phyloP scores from a whole-genome alignment of 73 alveolate genomes.

The Paramecium pentaurelia region DNA sequence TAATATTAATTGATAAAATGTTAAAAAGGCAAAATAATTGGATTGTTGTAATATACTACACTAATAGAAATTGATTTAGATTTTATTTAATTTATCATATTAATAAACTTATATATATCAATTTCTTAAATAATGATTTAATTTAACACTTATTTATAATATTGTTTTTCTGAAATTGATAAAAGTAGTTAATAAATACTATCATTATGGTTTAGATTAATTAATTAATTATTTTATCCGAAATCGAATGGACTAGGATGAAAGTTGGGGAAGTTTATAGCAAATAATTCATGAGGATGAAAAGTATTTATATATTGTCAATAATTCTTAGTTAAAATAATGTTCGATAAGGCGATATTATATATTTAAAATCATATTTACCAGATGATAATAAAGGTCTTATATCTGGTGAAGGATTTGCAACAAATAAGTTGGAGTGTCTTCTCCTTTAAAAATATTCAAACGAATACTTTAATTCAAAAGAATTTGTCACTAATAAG shows the following conservation, averaged over 20 bases:
- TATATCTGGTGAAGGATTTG: conserved; percentile 42
- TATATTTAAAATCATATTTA: background rate
- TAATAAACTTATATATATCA: background rate
- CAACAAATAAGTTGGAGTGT: conserved; percentile 22
- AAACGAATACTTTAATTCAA: background rate
- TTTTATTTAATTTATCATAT: background rate
- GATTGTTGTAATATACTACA: background rate
- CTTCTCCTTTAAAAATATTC: background rate
- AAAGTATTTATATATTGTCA: background rate
- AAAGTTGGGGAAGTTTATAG: background rate
- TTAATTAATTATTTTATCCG: background rate
- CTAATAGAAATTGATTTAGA: background rate
- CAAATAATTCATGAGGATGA: background rate
- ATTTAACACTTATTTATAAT: too few species aligned
- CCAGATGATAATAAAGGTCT: conserved; percentile 34
- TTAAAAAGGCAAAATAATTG: conserved; percentile 40
- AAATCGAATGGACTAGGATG: background rate
- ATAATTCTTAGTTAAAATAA: background rate
- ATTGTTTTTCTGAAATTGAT: background rate
- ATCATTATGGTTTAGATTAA: background rate
- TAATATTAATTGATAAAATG: too few species aligned
- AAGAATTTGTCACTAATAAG: background rate
- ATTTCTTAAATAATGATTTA: background rate
- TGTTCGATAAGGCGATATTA: background rate
- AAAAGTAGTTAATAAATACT: background rate